Evolutionary conservation across 352 stramenopile genomes (phyloP), one percentile per base, ranked within the genome.

Genomic region (Phytophthora fragariaefolia): DNA sequence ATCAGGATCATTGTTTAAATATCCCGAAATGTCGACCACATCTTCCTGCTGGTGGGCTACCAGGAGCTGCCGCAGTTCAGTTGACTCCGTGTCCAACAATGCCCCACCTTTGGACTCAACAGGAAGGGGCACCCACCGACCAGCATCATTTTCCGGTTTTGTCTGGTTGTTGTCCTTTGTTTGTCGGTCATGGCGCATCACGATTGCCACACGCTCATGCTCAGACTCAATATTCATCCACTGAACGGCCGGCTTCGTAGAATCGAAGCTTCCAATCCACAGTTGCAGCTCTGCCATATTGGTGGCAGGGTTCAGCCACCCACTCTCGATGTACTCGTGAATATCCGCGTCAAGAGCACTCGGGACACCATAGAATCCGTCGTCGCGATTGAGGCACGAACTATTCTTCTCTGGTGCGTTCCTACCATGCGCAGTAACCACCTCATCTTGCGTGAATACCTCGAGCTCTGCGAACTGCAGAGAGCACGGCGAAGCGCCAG

Each of bases 401-500:
- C n/a, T 2, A 22, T 28, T 59, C 10, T 47, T 28, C 6, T 49
- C 9, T 22, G 30, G 54, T 8, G 18, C n/a, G 20, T 36, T 17
- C 20, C 66, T 28, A 12, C 22, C 22, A 6, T 59, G 48, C 30
- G 40, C 26, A 40, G 27, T 23, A 4, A n/a, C 17, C 20, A 27
- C 32, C 30, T 36, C 1, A 53, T 74, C 65, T 36, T 66, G 65
- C 2, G 65, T 45, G 36, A 92, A 75, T 20, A 91, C 74, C 65
- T 94, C 70, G 0, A 94, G 26, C 55, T 94, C 80, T 3, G 83
- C 82, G 68, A 94, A 90, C 48, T 89, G 80, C 23, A 92, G 68
- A 12, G 74, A 63, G 27, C 67, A 83, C 1, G 34, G 13, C 4
- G 48, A 63, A 0, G 42, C 23, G 22, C 71, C 76, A 49, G 79